Conservation (phyloP, 225 moss, liverwort and hornwort genomes). For the Antitrichia curtipendula region DNA sequence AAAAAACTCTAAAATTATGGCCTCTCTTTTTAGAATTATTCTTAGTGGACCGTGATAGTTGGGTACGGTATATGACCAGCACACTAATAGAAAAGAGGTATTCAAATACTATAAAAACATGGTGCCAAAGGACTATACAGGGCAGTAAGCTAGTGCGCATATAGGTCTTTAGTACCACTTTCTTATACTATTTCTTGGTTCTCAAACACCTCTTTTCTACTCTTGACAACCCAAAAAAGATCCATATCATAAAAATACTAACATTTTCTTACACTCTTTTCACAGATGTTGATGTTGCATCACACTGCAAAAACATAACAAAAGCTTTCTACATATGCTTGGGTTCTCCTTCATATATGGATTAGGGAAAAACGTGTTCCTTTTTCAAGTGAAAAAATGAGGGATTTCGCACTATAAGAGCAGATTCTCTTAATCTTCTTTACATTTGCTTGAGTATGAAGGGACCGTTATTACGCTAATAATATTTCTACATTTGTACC, state of each 20-base stretch:
- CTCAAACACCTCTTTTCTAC: background rate
- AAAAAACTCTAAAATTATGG: accelerated
- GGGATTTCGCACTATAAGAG: too few species aligned
- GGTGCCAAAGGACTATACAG: background rate
- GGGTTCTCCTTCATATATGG: background rate
- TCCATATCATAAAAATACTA: background rate
- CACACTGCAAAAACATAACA: background rate
- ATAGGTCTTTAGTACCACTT: accelerated
- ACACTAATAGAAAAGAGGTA: background rate
- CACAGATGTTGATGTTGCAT: background rate
- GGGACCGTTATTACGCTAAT: background rate
- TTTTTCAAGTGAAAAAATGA: background rate
- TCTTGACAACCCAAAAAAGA: accelerated
- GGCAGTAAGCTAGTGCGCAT: accelerated
- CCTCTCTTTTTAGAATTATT: background rate
- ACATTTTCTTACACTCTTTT: background rate
- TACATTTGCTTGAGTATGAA: background rate
- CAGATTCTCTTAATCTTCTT: too few species aligned
- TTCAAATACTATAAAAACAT: background rate
- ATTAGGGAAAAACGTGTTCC: too few species aligned
- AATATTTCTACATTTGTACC: background rate
- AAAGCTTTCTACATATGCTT: background rate
- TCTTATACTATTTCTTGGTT: background rate
- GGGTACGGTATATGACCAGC: background rate
- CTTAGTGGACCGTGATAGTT: accelerated